A percentile compares a stretch with the other conserved stretches of the same genome.
Conservation (phyloP, 2,329 filamentous ascomycete species). For the Hortaea werneckii region DNA sequence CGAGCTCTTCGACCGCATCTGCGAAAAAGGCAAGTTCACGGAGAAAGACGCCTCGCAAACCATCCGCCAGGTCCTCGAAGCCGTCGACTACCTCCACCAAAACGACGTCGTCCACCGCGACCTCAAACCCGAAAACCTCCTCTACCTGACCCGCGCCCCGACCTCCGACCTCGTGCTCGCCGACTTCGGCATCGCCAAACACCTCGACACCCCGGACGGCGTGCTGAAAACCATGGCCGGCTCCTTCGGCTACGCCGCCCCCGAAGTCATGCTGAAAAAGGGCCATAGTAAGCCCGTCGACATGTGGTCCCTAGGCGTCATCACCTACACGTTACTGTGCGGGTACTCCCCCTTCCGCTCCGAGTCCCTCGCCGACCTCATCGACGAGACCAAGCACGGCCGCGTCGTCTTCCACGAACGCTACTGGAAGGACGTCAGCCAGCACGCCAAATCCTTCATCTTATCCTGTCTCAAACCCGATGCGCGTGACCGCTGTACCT, state of each 20-base stretch:
- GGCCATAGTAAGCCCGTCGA: conserved; percentile 97
- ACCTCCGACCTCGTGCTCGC: conserved; percentile 84
- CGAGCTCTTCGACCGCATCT: conserved; percentile 95
- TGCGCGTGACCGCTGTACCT: conserved; percentile 66
- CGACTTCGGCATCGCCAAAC: conserved; percentile 98
- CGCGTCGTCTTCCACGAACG: conserved; percentile 90
- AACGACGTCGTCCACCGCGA: conserved; percentile 97
- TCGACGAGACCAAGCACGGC: conserved; percentile 81
- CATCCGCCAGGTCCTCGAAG: conserved; percentile 84
- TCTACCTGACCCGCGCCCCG: conserved; percentile 71
- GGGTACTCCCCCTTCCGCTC: conserved; percentile 97
- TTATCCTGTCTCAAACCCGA: conserved; percentile 66
- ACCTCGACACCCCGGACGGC: conserved; percentile 81
- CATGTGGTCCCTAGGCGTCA: conserved; percentile 98
- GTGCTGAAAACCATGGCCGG: conserved; percentile 97
- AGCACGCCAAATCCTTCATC: conserved; percentile 94
- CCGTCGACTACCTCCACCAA: conserved; percentile 86
- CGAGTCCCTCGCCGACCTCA: conserved; percentile 83
- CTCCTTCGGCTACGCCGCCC: conserved; percentile 94
- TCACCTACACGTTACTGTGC: conserved; percentile 95
- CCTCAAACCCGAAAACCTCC: conserved; percentile 93
- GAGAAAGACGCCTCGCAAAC: conserved; percentile 96
- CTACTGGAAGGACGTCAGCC: conserved; percentile 96
- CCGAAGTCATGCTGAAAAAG: conserved; percentile 95
- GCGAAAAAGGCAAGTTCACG: conserved; percentile 94